Conservation (phyloP, 345 rosid genomes). For the Fremontodendron californicum region DNA sequence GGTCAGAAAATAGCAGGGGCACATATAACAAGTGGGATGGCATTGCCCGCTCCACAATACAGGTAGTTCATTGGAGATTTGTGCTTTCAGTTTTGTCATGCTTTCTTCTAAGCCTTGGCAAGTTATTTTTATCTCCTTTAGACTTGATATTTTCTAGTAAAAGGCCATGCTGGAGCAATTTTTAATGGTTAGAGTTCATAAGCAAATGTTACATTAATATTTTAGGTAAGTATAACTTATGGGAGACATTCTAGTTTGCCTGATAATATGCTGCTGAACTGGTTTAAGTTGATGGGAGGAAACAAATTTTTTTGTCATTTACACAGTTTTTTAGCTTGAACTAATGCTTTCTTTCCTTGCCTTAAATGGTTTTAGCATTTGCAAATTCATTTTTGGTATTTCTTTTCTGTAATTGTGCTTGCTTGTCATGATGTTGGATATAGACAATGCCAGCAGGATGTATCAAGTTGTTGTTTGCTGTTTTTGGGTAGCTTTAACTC, state of each 20-base stretch:
- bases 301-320: background rate
- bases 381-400: background rate
- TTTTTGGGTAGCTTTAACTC: background rate
- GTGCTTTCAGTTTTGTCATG: background rate
- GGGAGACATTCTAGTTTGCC: background rate
- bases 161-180: background rate
- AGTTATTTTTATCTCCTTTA: background rate
- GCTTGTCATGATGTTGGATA: background rate
- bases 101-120: background rate
- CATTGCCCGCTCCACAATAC: conserved; percentile 81
- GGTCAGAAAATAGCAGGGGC: conserved; percentile 96
- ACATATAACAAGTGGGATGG: conserved; percentile 99
- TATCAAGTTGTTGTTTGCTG: background rate
- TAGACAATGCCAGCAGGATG: background rate
- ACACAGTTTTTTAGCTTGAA: background rate
- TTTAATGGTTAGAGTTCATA: background rate
- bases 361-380: background rate
- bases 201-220: background rate
- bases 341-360: background rate
- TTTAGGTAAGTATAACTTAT: background rate
- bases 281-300: background rate
- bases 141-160: background rate
- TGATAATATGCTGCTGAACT: background rate
- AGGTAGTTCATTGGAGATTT: conserved; percentile 39
- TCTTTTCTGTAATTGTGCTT: background rate